These are phyloP conservation scores for Annulohypoxylon nitens DNA, from an alignment of 495 filamentous ascomycete species.

Conservation along the genomic window DNA sequence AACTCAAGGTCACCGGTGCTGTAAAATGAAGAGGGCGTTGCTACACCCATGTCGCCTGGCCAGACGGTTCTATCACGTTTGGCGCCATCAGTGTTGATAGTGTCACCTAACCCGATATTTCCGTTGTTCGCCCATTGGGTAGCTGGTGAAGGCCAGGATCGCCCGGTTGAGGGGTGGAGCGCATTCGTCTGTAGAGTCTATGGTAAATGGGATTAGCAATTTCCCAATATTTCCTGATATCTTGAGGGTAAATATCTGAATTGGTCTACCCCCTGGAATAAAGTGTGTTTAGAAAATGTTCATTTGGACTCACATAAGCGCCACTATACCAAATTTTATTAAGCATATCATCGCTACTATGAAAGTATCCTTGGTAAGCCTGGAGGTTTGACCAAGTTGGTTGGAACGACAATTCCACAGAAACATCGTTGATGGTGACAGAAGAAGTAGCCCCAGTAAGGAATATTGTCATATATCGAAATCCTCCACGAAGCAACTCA, in stretches of 20 bases:
- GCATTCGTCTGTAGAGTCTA: constrained; percentile 70
- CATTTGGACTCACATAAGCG: constrained; percentile 60
- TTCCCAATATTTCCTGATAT: not conserved
- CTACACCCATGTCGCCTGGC: constrained; percentile 73
- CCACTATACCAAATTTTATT: constrained; percentile 74
- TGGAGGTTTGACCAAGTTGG: constrained; percentile 74
- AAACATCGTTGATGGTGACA: constrained; percentile 59
- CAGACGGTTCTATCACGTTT: constrained; percentile 71
- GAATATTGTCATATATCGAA: constrained; percentile 72
- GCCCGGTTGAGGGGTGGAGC: constrained; percentile 67
- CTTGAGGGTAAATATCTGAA: not conserved
- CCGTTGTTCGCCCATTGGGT: constrained; percentile 70
- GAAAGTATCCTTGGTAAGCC: constrained; percentile 74
- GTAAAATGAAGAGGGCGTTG: constrained; percentile 67
- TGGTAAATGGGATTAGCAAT: constrained; percentile 11
- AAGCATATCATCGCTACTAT: constrained; percentile 69
- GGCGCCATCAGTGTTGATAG: constrained; percentile 65
- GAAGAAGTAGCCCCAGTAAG: constrained; percentile 54
- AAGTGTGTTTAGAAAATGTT: not conserved
- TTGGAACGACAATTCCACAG: constrained; percentile 68
- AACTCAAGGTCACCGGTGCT: constrained; percentile 69
- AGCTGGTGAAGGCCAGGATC: constrained; percentile 63
- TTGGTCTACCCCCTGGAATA: not conserved
- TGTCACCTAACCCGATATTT: constrained; percentile 56
- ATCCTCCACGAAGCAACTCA: constrained; percentile 68